Percentiles rank a stretch among this genome's conserved stretches.
Conservation (phyloP, 805 yeast species). For the Metschnikowia reukaufii region DNA sequence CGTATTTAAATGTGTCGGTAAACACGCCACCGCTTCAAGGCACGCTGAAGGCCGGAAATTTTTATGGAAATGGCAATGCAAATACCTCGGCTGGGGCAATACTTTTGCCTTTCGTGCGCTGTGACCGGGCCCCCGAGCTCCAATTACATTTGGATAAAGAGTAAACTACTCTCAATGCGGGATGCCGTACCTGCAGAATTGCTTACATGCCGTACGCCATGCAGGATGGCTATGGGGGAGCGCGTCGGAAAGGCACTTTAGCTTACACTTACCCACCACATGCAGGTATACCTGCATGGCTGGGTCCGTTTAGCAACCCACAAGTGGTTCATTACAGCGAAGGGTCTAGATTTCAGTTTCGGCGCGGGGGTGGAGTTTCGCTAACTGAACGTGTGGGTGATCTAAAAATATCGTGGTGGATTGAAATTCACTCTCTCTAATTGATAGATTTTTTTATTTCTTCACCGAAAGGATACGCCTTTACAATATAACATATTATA, state of each 20-base stretch:
- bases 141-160: background rate
- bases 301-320: background rate
- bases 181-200: background rate
- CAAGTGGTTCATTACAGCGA: background rate
- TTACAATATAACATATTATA: too few relatives aligned
- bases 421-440: too few relatives aligned
- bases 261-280: background rate
- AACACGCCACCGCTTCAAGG: conserved; percentile 1
- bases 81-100: too few relatives aligned
- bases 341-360: background rate
- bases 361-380: too few relatives aligned
- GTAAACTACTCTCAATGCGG: background rate
- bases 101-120: too few relatives aligned
- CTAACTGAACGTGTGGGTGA: too few relatives aligned
- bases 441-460: too few relatives aligned
- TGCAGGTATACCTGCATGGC: background rate
- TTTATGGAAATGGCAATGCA: too few relatives aligned
- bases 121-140: background rate
- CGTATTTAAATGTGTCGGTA: conserved; percentile 2
- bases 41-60: too few relatives aligned
- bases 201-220: background rate
- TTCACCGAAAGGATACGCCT: too few relatives aligned
- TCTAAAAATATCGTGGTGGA: too few relatives aligned
- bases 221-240: conserved; percentile 14
- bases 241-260: conserved; percentile 5